phyloP scores from a whole-genome alignment of 495 filamentous ascomycete species.

The Collariella sp. region DNA sequence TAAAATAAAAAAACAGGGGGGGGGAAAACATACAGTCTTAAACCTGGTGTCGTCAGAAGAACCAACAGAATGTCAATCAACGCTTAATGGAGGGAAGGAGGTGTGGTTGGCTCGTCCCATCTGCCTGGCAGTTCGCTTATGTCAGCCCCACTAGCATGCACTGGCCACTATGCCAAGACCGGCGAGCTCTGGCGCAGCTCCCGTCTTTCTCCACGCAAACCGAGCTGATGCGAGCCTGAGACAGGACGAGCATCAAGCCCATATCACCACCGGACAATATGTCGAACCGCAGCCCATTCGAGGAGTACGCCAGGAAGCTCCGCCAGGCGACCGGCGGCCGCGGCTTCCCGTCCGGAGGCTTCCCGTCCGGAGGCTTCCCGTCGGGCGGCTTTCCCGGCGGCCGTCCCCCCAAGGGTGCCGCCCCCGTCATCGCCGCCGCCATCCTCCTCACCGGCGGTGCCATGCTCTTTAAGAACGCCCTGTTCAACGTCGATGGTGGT shows the following conservation, averaged over 20 bases:
- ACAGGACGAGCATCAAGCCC: not conserved
- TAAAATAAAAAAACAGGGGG: too few relatives aligned
- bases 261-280: slow-evolving; percentile 28
- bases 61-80: too few relatives aligned
- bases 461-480: slow-evolving; percentile 64
- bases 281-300: slow-evolving; percentile 41
- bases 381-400: slow-evolving; percentile 34
- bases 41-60: too few relatives aligned
- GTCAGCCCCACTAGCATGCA: not conserved
- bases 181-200: slow-evolving; percentile 9
- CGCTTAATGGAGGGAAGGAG: too few relatives aligned
- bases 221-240: slow-evolving; percentile 12
- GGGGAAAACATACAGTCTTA: too few relatives aligned
- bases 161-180: not conserved
- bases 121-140: too few relatives aligned
- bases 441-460: slow-evolving; percentile 56
- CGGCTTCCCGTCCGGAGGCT: slow-evolving; percentile 21
- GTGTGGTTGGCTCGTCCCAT: too few relatives aligned
- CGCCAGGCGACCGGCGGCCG: slow-evolving; percentile 20
- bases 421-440: slow-evolving; percentile 28
- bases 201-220: slow-evolving; percentile 18
- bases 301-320: slow-evolving; percentile 34
- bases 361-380: slow-evolving; percentile 21
- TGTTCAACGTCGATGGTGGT: slow-evolving; percentile 99
- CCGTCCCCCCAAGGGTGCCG: slow-evolving; percentile 17